Evolutionary conservation across 768 basidiomycete genomes (phyloP), one percentile per base, ranked within the genome.

Genomic region (Cyclocybe aegerita): DNA sequence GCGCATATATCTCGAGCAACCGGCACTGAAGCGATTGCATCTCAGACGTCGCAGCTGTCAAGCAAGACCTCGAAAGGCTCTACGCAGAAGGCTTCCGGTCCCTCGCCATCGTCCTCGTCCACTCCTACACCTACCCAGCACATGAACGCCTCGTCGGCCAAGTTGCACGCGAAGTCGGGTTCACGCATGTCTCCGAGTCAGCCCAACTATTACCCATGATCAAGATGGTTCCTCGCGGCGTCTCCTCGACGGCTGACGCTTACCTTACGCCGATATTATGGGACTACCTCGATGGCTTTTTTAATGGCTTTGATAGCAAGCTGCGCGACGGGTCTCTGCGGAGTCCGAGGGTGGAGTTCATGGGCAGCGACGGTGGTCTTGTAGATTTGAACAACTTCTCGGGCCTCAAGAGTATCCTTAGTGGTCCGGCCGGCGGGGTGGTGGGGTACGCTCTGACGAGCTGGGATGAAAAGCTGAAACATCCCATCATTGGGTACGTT

Each of bases 381-480:
- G 71, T 93, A 16, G 88, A 92, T 62, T 69, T 88, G 9, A 67
- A 80, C 50, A 89, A 90, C 60, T 98, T 98, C 65, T 93, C 91
- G 0, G 96, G 95, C 0, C 69, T 98, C 58, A 95, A 94, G 77
- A 92, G 89, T 55, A 94, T 98, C 55, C 68, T 97, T 34, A 93
- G 90, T 59, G 92, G 91, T 2, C 96, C 95, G 0, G 96, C 95
- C 0, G 95, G 95, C 2, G 95, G 95, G 3, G 96, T 98, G 4
- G 96, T 98, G 0, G 96, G 96, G 0, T 96, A 92, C 60, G 92
- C 94, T 0, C 71, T 93, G 57, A 95, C 92, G 3, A 93, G 91
- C 60, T 97, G 93, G 89, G 92, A 93, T 56, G 78, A 78, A 43
- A 70, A 83, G 55, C 65, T 74, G 57, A 84, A 79, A 60, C 71